Evolutionary conservation across 768 basidiomycete genomes (phyloP), one percentile per base, ranked within the genome.

Genomic region (Coprinopsis cinerea): DNA sequence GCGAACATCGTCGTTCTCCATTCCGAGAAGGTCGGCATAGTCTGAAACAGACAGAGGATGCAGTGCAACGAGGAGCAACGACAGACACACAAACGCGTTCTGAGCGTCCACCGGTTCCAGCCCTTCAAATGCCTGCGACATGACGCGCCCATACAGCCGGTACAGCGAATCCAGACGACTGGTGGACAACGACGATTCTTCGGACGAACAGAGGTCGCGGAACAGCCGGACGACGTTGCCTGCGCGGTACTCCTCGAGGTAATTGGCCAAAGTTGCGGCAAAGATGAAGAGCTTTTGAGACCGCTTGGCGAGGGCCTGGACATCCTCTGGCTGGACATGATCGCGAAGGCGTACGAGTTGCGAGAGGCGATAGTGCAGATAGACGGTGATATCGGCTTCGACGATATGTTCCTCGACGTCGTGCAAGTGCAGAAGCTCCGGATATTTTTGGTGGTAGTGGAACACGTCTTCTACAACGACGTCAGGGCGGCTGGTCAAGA

Each of bases 401-500:
- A 47, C 51, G 24, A 22, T 30, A 30, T 52, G 32, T 13, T 3
- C 7, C 25, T 42, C 41, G 22, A 52, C 37, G 20, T 52, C 51
- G 30, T 52, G 51, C 7, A 52, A 44, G 34, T 44, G 51, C 17
- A 30, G 36, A 14, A 37, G 11, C 15, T 30, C 44, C 9, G 44
- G 28, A 40, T 37, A 41, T 4, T 45, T 42, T n/a, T n/a, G n/a
- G 22, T 45, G 51, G 10, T 37, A 37, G 27, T 32, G 24, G 34
- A 44, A 53, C 4, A 41, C 44, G 14, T 20, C 32, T 15, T 36
- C 49, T 22, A 58, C 23, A 27, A 54, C 15, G 25, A 50, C 43
- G 30, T 61, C 53, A 27, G 54, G 47, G 24, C 59, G 55, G 35
- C 59, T 60, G 18, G 59, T 60, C 2, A 59, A 45, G 27, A 59